Conservation (phyloP, 371 early-diverging fungal species). For the Mucor plumbeus region DNA sequence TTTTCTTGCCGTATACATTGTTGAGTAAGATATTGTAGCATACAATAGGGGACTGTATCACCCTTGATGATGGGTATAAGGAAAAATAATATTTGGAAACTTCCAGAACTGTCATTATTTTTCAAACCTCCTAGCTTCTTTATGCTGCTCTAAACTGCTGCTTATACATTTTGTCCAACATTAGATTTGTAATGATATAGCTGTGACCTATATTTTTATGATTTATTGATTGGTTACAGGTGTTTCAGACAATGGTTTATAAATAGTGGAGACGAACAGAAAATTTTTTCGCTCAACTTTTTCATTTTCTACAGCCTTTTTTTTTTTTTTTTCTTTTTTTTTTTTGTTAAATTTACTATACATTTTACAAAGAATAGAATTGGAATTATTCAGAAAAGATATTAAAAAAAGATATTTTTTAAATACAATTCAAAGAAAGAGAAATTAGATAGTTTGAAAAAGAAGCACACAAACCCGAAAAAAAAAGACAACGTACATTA, state of each 20-base stretch:
- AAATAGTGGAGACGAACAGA: background rate
- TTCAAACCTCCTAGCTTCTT: background rate
- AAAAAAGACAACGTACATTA: no score
- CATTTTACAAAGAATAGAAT: background rate
- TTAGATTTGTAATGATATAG: background rate
- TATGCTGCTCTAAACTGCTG: background rate
- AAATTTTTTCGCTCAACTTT: background rate
- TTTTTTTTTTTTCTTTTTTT: background rate
- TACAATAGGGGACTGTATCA: no score
- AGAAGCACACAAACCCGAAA: no score
- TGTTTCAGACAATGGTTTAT: background rate
- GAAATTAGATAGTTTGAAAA: no score
- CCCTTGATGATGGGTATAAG: no score
- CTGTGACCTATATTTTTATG: background rate
- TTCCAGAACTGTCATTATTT: no score
- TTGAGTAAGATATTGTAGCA: background rate
- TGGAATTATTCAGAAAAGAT: no score
- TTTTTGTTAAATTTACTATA: background rate
- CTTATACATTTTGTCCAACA: no score
- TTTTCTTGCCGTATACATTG: no score
- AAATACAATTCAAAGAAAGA: no score
- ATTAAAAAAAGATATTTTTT: no score
- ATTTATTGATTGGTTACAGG: background rate
- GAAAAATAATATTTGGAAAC: no score
- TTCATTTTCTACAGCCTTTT: background rate